Evolutionary conservation across 345 rosid species (phyloP), one percentile per base, ranked within the genome.

Genomic region (Syzygium aqueum): DNA sequence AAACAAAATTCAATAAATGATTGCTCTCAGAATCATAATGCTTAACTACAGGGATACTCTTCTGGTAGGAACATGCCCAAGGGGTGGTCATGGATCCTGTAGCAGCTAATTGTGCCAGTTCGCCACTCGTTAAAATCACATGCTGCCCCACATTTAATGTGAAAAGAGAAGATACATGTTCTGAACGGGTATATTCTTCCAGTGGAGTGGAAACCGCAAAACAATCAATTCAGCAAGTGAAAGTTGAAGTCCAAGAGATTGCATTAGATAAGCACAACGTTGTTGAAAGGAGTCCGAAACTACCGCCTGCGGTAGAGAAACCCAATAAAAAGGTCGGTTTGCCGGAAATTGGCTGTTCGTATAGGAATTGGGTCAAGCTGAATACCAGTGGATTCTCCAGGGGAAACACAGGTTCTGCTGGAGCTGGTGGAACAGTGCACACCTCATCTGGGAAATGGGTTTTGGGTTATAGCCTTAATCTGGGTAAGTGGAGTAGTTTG

Each of bases 361-460:
- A 90, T 22, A 73, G 22, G 30, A 87, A 65, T 37, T 92, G 93
- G 91, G 92, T 91, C 86, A 95, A 90, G 88, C 88, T 95, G 89
- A 93, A 90, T 40, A 87, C 91, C 33, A 91, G 91, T 43, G 93
- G 90, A 59, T 78, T 85, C 85, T 87, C 88, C 8, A 86, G 67
- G 21, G 37, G 85, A 50, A 59, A n/a, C 22, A 54, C 86, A 53
- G 89, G 87, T 30, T 51, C 43, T 84, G 87, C 91, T 11, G 91
- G 91, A 49, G 92, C 67, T 23, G 92, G 91, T 86, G 96, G 96
- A 87, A 51, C 91, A 43, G 90, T 94, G 73, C 94, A 93, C 27
- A 90, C 94, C 86, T 87, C 92, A 50, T 88, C 90, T 22, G 96
- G 95, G 53, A 90, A 90, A 63, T 95, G 96, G 97, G 83, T 94